Base-by-base conservation (phyloP, 345 rosid genomes). In the Salix purpurea region DNA sequence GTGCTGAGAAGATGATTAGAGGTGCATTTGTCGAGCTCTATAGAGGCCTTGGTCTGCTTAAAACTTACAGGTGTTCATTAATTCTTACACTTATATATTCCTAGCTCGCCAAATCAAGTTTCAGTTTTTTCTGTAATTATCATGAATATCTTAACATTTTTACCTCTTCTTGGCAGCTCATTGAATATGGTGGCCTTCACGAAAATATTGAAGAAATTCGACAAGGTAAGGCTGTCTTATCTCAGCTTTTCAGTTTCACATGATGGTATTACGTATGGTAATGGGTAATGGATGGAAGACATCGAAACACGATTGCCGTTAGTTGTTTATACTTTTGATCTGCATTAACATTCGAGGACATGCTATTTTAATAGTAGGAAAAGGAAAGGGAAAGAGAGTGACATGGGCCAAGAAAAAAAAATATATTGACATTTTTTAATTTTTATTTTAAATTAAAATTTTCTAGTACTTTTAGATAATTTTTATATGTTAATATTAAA, bases 141-240 rank as follows among this genome's bases (percentile, higher is more conserved):
- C 44, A 10, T 10, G 44, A 40, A 18, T 40, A 62, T 79, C 79
- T 71, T 85, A 50, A 82, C 32, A 30, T 40, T 28, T 12, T 74
- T 70, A 39, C 62, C 69, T 54, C 39, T 24, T 79, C 62, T 46
- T 85, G 82, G 84, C 94, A 96, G 97, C 86, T 87, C 98, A 40
- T 75, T 96, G 46, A 96, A 96, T 71, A 89, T 92, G 92, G 79
- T 89, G 81, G 98, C 99, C 18, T 96, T 93, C 65, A 83, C 90
- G 2, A 96, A 96, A 82, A 96, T 96, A 70, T 84, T 96, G 64
- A 96, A 96, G 87, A 96, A 96, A 87, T 96, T 96, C 75, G 97
- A 96, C 83, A 96, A 96, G 99, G 99, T 91, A 84, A 60, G 62
- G 62, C 37, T 60, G 71, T 76, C 48, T 36, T 42, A 11, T 73